Evolutionary conservation across 2,329 filamentous ascomycete genomes (phyloP).

Genomic region (Metarhizium humberi): DNA sequence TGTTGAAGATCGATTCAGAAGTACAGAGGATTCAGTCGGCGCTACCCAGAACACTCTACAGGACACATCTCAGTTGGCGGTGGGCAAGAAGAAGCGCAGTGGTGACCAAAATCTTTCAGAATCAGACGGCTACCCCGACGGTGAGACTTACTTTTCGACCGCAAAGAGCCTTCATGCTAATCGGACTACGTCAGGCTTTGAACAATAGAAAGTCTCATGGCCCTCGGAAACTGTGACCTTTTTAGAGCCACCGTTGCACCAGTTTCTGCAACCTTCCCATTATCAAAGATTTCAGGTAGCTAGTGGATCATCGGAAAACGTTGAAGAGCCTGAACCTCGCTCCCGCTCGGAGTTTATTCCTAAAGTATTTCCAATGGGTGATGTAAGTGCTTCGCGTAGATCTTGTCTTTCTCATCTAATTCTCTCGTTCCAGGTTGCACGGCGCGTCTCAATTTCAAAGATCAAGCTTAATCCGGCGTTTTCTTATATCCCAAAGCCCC

Average conservation of each 20-base stretch:
- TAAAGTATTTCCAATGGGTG: background rate
- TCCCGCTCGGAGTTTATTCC: background rate
- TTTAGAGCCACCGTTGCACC: background rate
- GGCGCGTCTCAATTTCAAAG: background rate
- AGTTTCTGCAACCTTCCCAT: background rate
- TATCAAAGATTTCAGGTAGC: background rate
- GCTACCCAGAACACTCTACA: background rate
- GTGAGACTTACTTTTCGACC: background rate
- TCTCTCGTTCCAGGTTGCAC: background rate
- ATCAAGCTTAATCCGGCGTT: background rate
- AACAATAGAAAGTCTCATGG: background rate
- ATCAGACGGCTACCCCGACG: background rate
- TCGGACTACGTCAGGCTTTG: background rate
- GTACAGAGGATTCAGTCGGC: background rate
- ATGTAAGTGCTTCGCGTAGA: background rate
- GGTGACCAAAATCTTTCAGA: no score
- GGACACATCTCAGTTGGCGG: no score
- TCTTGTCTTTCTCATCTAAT: background rate
- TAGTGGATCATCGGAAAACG: background rate
- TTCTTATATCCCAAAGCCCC: background rate
- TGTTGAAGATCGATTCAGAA: background rate
- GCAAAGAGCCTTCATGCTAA: background rate
- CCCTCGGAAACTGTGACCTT: background rate
- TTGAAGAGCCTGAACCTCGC: background rate
- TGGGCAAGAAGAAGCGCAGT: no score